phyloP scores from a whole-genome alignment of 1,284 basidiomycete genomes.

The Tilletia horrida region DNA sequence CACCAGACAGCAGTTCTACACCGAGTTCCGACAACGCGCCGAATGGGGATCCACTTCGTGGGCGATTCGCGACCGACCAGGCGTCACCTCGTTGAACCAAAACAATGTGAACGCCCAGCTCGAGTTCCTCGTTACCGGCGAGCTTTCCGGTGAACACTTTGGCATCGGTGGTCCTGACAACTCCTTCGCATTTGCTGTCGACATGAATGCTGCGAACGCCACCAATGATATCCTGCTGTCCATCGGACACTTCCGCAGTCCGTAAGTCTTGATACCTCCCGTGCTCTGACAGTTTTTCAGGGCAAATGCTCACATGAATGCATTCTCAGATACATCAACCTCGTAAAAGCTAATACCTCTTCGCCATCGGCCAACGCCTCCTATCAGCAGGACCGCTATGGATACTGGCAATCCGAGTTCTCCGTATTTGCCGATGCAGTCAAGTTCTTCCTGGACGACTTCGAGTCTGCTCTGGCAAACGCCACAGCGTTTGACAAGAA shows the following conservation, averaged over 20 bases:
- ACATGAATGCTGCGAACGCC: constrained; percentile 42
- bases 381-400: constrained; percentile 48
- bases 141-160: constrained; percentile 40
- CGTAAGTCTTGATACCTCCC: constrained; percentile 18
- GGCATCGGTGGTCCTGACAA: constrained; percentile 45
- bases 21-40: constrained; percentile 50
- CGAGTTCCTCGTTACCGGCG: constrained; percentile 43
- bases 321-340: constrained; percentile 37
- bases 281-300: background rate
- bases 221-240: constrained; percentile 42
- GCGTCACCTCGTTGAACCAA: constrained; percentile 43
- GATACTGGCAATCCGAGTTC: constrained; percentile 48
- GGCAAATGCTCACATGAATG: too few species aligned
- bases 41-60: constrained; percentile 52
- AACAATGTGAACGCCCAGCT: constrained; percentile 47
- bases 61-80: constrained; percentile 39
- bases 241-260: constrained; percentile 44
- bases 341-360: constrained; percentile 29
- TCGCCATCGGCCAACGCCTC: constrained; percentile 18
- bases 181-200: constrained; percentile 45
- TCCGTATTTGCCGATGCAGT: constrained; percentile 55
- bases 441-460: constrained; percentile 61
- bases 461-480: constrained; percentile 63
- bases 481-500: constrained; percentile 55
- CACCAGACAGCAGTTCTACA: constrained; percentile 41